Evolutionary conservation across 495 filamentous ascomycete species (phyloP).

Genomic region (Saxophila tyrrhenica): DNA sequence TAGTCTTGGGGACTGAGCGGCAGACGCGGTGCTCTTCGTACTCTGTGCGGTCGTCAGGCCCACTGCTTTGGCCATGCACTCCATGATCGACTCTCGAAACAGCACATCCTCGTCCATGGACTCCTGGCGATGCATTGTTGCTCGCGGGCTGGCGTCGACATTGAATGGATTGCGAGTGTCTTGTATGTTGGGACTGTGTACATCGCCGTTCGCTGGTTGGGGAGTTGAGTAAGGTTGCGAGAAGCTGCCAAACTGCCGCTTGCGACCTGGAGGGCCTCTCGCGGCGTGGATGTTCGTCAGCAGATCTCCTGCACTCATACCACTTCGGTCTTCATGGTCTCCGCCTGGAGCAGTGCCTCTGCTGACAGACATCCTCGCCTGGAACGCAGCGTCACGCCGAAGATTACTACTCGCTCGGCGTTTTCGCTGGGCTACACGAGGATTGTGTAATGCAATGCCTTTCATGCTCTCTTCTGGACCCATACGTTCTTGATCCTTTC

Average conservation of each 20-base stretch:
- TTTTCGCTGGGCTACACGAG: conserved; percentile 49
- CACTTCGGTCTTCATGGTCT: conserved; percentile 13
- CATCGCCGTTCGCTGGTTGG: conserved; percentile 16
- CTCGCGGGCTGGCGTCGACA: conserved; percentile 40
- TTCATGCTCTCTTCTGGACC: conserved; percentile 77
- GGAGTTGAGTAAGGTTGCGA: conserved; percentile 32
- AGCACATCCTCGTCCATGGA: conserved; percentile 70
- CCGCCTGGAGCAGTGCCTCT: conserved; percentile 5
- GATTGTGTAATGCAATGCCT: conserved; percentile 92
- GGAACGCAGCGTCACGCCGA: conserved; percentile 70
- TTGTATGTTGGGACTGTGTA: conserved; percentile 48
- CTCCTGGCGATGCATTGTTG: conserved; percentile 53
- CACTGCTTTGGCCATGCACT: conserved; percentile 92
- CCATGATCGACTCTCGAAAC: conserved; percentile 81
- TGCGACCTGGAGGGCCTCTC: conserved; percentile 23
- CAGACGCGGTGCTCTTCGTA: conserved; percentile 50
- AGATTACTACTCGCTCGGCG: conserved; percentile 58
- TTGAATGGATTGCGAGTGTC: conserved; percentile 28
- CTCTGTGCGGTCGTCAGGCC: conserved; percentile 59
- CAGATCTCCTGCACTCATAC: conserved; percentile 49
- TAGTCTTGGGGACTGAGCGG: conserved; percentile 71
- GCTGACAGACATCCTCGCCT: conserved; percentile 29
- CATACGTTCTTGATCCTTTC: conserved; percentile 70
- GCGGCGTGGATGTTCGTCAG: conserved; percentile 55
- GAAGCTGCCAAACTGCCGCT: conserved; percentile 28